Evolutionary conservation across 805 yeast genomes (phyloP).

Genomic region (Pichia deserticola): DNA sequence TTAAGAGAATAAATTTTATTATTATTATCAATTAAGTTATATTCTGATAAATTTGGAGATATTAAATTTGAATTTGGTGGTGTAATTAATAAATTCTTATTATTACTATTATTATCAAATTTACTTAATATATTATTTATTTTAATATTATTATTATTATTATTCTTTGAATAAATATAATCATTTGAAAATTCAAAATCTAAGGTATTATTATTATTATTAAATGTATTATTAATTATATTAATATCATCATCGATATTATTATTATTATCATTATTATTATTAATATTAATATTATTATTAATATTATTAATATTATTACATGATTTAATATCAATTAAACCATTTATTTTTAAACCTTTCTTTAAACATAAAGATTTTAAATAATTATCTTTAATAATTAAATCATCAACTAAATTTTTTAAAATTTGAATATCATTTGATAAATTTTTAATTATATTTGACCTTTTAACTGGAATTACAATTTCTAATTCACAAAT

Average conservation of each 20-base stretch:
- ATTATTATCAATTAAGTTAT: not conserved
- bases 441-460: conserved; percentile 30
- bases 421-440: conserved; percentile 27
- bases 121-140: conserved; percentile 5
- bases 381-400: conserved; percentile 21
- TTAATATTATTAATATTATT: not conserved
- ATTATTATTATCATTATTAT: not conserved
- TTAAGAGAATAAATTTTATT: conserved; percentile 8
- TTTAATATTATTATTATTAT: not conserved
- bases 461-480: conserved; percentile 42
- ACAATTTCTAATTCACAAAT: conserved; percentile 51
- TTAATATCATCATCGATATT: conserved; percentile 4
- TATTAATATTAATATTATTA: not conserved
- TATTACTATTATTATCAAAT: not conserved
- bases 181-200: not conserved
- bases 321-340: conserved; percentile 20
- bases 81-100: conserved; percentile 2
- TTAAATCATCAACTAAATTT: conserved; percentile 22
- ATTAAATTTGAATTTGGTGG: conserved; percentile 6
- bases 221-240: not conserved
- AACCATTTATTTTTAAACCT: conserved; percentile 26
- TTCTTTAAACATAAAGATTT: conserved; percentile 18
- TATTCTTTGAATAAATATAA: not conserved
- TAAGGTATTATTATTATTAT: not conserved
- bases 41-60: conserved; percentile 14